Evolutionary conservation across 208 protist genomes (phyloP), one percentile per base, ranked within the genome.

Genomic region (Trypanosoma grayi): DNA sequence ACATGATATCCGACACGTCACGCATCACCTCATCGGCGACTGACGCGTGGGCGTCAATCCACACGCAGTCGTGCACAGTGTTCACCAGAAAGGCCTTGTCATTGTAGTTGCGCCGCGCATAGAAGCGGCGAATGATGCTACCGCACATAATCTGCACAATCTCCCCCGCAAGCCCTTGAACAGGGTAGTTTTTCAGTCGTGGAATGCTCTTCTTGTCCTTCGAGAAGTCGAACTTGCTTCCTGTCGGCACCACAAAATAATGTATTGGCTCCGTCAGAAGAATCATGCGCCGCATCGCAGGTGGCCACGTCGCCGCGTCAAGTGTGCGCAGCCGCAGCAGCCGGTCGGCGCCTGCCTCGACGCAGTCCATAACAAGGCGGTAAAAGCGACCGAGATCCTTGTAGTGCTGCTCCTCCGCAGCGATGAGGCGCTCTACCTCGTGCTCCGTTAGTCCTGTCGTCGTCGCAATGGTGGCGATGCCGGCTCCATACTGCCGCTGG

Each of bases 101-200:
- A 30, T 76, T 62, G 57, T 93, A 96, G 62, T 94, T 92, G 36
- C 66, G 50, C 44, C 78, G 79, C 39, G 70, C 66, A 61, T 84
- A 91, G 47, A 96, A 93, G 31, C 73, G 70, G n/a, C 87, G 87
- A 24, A 91, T 70, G 27, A 96, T 76, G 39, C 73, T 77, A n/a
- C 87, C 87, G 37, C 83, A 92, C 81, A 94, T 93, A 48, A 96
- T 87, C 58, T 96, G 87, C 54, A 93, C 90, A 71, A 96, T 92
- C 59, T 96, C 90, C 0, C 85, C 90, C 1, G 87, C 90, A 0
- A 94, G 59, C 14, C 90, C 90, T 48, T 96, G 90, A 27, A 96
- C 85, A 4, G 90, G 90, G 66, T 96, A 94, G 75, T 96, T 96
- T 77, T 96, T 96, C 44, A 96, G 77, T 37, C 77, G 59, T 40